A percentile compares a stretch with the other conserved stretches of the same genome.
Conservation (phyloP, 2,329 filamentous ascomycete genomes). For the Microsporum audouinii region DNA sequence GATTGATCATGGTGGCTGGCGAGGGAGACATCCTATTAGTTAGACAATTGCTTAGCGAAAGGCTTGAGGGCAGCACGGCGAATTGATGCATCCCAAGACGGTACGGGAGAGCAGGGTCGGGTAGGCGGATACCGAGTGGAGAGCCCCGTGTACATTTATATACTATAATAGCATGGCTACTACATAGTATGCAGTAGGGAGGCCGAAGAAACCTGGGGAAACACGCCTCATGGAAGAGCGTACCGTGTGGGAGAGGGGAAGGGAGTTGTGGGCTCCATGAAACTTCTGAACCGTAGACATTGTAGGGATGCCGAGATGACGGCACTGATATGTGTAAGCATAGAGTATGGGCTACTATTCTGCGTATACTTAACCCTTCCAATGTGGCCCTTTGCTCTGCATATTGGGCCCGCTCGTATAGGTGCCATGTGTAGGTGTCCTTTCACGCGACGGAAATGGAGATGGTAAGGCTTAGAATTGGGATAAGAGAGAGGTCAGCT, state of each 20-base stretch:
- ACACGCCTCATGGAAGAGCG: neutral
- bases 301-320: neutral
- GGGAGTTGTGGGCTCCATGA: neutral
- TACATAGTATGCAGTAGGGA: neutral
- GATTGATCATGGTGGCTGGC: neutral
- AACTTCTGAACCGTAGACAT: neutral
- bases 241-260: neutral
- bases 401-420: neutral
- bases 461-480: neutral
- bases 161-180: neutral
- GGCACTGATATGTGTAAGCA: too few relatives aligned
- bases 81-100: neutral
- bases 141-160: neutral
- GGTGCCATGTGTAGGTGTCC: neutral
- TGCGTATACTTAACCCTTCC: too few relatives aligned
- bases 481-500: neutral
- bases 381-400: neutral
- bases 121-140: neutral
- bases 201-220: neutral
- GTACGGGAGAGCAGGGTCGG: constrained; percentile 1
- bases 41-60: neutral
- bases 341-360: too few relatives aligned
- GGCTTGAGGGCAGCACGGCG: neutral
- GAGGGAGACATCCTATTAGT: neutral
- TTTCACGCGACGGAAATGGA: neutral